A percentile compares a stretch with the other conserved stretches of the same genome.
Conservation (phyloP, 768 basidiomycete genomes). For the Suillus subalutaceus region DNA sequence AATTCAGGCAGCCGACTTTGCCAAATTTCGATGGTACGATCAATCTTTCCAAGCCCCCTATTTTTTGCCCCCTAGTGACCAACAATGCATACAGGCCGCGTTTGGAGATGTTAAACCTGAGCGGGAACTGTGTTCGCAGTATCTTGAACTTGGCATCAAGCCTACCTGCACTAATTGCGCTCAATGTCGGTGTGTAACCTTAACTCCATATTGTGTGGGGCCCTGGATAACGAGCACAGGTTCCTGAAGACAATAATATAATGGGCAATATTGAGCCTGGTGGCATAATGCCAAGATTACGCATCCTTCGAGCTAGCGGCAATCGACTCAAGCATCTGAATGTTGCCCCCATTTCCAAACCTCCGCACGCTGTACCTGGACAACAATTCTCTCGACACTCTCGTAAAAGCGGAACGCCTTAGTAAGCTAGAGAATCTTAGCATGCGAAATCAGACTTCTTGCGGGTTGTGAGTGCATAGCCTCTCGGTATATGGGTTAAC, state of each 20-base stretch:
- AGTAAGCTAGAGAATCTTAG: slow-evolving; percentile 87
- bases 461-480: slow-evolving; percentile 63
- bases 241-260: slow-evolving; percentile 68
- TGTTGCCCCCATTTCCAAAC: slow-evolving; percentile 59
- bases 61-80: slow-evolving; percentile 17
- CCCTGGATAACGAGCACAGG: slow-evolving; percentile 20
- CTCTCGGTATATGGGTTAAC: slow-evolving; percentile 22
- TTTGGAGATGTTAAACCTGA: slow-evolving; percentile 82
- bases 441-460: slow-evolving; percentile 83
- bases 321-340: slow-evolving; percentile 76
- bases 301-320: slow-evolving; percentile 83
- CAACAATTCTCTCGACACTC: slow-evolving; percentile 63
- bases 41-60: slow-evolving; percentile 11
- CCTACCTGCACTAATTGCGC: slow-evolving; percentile 62
- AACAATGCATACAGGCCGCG: slow-evolving; percentile 41
- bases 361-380: slow-evolving; percentile 93
- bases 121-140: slow-evolving; percentile 67
- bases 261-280: slow-evolving; percentile 58
- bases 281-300: slow-evolving; percentile 64
- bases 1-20: slow-evolving; percentile 64
- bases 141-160: slow-evolving; percentile 60
- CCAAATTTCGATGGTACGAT: slow-evolving; percentile 64
- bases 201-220: slow-evolving; percentile 14
- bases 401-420: slow-evolving; percentile 59
- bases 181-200: slow-evolving; percentile 79